Evolutionary conservation across 306 rosid genomes (phyloP), one percentile per base, ranked within the genome.

Genomic region (Purshia tridentata): DNA sequence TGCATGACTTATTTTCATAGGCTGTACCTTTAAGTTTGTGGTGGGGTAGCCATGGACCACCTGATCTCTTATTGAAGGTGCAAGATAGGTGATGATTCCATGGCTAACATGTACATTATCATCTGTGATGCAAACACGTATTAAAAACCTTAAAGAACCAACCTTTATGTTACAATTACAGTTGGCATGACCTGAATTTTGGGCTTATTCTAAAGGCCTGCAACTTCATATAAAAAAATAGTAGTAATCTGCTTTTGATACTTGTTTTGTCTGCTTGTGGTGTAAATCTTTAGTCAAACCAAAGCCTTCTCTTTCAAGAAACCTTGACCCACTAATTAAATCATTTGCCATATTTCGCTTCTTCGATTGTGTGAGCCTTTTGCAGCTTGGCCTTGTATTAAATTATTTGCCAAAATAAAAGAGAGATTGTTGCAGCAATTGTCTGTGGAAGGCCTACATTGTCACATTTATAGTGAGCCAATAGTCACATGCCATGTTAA

Each of bases 291-390:
- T 55, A 72, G 81, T 77, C 81, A 77, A 60, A 71, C 83, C 85
- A 74, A 83, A 75, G 47, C 76, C 70, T 77, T 69, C 10, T 46
- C 37, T 64, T 79, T 81, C 10, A 75, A 85, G 84, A 61, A 84
- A 81, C 76, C 73, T 83, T 81, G 88, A 85, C 86, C 91, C 77
- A 78, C 79, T 77, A 59, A 84, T 83, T 76, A 58, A 35, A 67
- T 84, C 78, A 77, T 80, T 58, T 64, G 14, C 53, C 57, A 29
- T 4, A 42, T 52, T 23, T 40, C 16, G 19, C 76, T 69, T 55
- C 71, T 72, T 65, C 73, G 8, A 37, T 16, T 65, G 50, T 45
- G 61, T 53, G 18, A 19, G 53, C 52, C 65, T 69, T 75, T 51
- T 23, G 47, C 47, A 56, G 54, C 19, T 50, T 41, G 62, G 49